Conservation (phyloP, 1,284 basidiomycete species). For the Fomitopsis palustris region DNA sequence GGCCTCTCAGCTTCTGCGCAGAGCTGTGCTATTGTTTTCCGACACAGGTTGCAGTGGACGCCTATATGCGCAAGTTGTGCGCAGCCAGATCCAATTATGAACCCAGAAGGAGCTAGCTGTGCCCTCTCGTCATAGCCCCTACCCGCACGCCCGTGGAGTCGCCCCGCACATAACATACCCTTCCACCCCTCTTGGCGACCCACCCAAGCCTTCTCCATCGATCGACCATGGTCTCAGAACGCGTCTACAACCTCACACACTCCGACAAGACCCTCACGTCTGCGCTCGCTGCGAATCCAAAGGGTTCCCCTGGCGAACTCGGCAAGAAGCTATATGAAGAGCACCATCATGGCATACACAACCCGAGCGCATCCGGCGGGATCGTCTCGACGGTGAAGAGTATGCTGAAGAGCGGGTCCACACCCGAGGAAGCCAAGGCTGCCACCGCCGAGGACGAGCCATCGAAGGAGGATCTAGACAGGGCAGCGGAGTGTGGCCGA, state of each 20-base stretch:
- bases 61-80: not conserved
- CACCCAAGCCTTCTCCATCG: not conserved
- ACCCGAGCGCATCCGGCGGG: constrained; percentile 5
- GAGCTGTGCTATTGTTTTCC: too few species aligned
- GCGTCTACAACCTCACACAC: constrained; percentile 15
- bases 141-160: not conserved
- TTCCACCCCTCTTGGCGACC: not conserved
- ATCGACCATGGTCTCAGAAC: constrained; percentile 14
- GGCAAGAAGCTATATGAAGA: constrained; percentile 13
- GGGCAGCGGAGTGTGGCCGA: constrained; percentile 34
- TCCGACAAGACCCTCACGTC: constrained; percentile 15
- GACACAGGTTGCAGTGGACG: too few species aligned
- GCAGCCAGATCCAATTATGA: not conserved
- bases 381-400: constrained; percentile 1
- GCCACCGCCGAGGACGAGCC: constrained; percentile 12
- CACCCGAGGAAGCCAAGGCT: constrained; percentile 10
- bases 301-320: constrained; percentile 7
- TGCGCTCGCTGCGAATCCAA: constrained; percentile 12
- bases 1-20: too few species aligned
- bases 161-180: not conserved
- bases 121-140: not conserved
- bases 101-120: not conserved
- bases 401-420: constrained; percentile 8
- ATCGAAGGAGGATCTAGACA: constrained; percentile 32
- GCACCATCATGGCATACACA: constrained; percentile 9